Conservation (phyloP, 2,329 filamentous ascomycete genomes). For the Xylaria arbuscula region DNA sequence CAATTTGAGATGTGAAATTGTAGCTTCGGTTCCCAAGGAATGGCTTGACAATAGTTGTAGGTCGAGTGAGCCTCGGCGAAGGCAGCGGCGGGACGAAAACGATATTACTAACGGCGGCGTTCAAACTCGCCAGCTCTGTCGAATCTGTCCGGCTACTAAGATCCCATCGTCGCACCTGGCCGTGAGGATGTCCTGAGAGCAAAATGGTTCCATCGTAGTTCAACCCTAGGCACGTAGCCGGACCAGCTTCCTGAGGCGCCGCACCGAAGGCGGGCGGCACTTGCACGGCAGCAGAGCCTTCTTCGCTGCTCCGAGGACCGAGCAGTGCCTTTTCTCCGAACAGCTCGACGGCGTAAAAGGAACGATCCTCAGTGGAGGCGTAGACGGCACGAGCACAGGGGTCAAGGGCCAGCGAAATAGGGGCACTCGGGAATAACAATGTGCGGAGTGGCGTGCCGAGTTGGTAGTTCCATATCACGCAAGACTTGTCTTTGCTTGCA, state of each 20-base stretch:
- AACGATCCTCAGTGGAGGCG: constrained; percentile 82
- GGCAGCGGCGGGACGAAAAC: constrained; percentile 73
- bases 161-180: constrained; percentile 85
- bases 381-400: constrained; percentile 86
- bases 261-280: constrained; percentile 65
- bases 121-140: constrained; percentile 75
- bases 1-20: constrained; percentile 73
- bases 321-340: constrained; percentile 67
- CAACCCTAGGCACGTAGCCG: constrained; percentile 74
- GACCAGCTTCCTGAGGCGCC: constrained; percentile 72
- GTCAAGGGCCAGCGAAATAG: constrained; percentile 80
- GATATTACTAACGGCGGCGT: constrained; percentile 85
- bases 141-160: constrained; percentile 75
- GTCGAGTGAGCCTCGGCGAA: constrained; percentile 61
- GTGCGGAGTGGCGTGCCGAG: constrained; percentile 82
- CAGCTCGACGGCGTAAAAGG: constrained; percentile 82
- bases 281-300: constrained; percentile 68
- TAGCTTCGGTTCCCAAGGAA: constrained; percentile 74
- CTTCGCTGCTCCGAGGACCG: constrained; percentile 61
- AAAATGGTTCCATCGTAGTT: constrained; percentile 86
- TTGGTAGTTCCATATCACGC: constrained; percentile 92
- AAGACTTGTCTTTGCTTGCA: constrained; percentile 85
- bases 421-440: constrained; percentile 79
- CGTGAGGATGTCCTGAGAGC: constrained; percentile 82
- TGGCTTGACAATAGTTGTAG: constrained; percentile 81